Base-by-base conservation (phyloP, 2,329 filamentous ascomycete species). In the Chaetomiaceae sp. region DNA sequence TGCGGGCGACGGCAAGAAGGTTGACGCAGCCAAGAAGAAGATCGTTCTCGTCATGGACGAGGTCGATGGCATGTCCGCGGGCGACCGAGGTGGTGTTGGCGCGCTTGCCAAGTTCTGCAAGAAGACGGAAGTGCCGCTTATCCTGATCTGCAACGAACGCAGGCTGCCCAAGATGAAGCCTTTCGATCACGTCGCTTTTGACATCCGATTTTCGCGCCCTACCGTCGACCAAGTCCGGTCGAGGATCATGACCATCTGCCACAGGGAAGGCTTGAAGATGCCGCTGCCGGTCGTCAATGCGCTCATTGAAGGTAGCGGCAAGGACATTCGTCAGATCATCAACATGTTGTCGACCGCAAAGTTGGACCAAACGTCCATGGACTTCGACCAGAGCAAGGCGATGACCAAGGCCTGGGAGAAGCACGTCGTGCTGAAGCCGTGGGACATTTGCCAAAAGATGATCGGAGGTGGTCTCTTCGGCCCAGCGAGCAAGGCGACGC, bases 401-500 rank as follows among this genome's bases (percentile, higher is more conserved):
- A 96, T 98, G 91, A 88, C 88, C 6, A 96, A 96, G 68, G 85
- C 88, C 1, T 98, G 93, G 93, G 88, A 98, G 71, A 98, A 98
- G 69, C 90, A 97, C 62, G 83, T 97, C 30, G 81, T 98, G 12
- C 72, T 98, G 46, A 97, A 97, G 67, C 93, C 93, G 0, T 98
- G 93, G 93, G 93, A 98, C 61, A 98, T 98, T 59, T 90, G 88
- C 52, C 79, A 86, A 62, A 96, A 96, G 69, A 88, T 98, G 62
- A 78, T 98, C 6, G 88, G 80, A 20, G 84, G 88, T 4, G 88
- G 88, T 30, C 80, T 96, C 67, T 98, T 97, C 66, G 77, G 86
- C 19, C 77, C 83, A 4, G 81, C 83, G 40, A 94, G 88, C 67
- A 94, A 88, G 56, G 74, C 87, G 3, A 95, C 88, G 0, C 71